Evolutionary conservation across 2,329 filamentous ascomycete species (phyloP), one percentile per base, ranked within the genome.

Genomic region (Talaromyces rugulosus): DNA sequence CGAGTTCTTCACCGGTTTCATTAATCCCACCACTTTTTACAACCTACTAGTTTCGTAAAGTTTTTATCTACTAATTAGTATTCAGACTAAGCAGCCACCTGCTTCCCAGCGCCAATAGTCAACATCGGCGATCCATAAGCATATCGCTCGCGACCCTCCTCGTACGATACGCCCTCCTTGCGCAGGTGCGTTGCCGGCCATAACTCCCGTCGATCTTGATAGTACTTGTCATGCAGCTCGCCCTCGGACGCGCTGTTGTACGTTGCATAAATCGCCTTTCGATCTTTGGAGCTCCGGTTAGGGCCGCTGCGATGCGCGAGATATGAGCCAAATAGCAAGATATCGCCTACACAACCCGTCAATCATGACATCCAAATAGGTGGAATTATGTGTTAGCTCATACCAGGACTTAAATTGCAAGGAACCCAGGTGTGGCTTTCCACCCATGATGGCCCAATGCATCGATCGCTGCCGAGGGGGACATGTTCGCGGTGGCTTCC

Each of bases 221-320:
- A 80, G 65, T 80, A 80, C 56, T 72, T 68, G 62, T 76, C 73
- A 63, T 77, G 76, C n/a, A 80, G 65, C 63, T 78, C 72, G 1
- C 78, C 78, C 58, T 80, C 78, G 0, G 65, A 64, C 5, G 69
- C 69, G 55, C 70, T 72, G 61, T 79, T 77, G 64, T 79, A 80
- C 0, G 78, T 80, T 2, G 77, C 76, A 63, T 80, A 80, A 28
- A 80, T 70, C 7, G 76, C 77, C 50, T 71, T 71, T 1, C 78
- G 71, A 52, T 76, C 69, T 58, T 70, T 70, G 1, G 53, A 62
- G 58, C 75, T 78, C 16, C 62, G 65, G 61, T 78, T 78, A 33
- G 70, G 61, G 12, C 71, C 74, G 56, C 72, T 75, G 4, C 75
- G 70, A 65, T 78, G 76, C 2, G 76, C 77, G 12, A 78, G 66